phyloP scores from a whole-genome alignment of 2,329 filamentous ascomycete species.

The Epichloe sp. region DNA sequence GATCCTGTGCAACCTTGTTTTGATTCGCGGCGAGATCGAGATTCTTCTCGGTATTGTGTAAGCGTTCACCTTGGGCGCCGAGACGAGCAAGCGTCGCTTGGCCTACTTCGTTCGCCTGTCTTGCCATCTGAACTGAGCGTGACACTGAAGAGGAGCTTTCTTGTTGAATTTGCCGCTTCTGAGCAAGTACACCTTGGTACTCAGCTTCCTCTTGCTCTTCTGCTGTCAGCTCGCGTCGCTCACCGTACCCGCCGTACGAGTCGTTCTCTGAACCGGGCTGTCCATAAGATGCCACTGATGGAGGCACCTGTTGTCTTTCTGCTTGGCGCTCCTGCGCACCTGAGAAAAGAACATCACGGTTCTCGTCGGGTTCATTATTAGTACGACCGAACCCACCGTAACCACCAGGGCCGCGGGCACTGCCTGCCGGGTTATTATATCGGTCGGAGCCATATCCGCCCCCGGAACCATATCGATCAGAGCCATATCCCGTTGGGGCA shows the following conservation, averaged over 20 bases:
- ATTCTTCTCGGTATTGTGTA: conserved; percentile 73
- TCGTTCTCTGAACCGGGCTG: conserved; percentile 14
- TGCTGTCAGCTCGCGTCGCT: conserved; percentile 65
- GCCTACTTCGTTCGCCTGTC: conserved; percentile 41
- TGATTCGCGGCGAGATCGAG: conserved; percentile 68
- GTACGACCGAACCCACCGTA: conserved; percentile 46
- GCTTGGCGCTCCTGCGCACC: conserved; percentile 38
- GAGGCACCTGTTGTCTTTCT: conserved; percentile 20
- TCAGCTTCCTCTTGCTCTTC: conserved; percentile 66
- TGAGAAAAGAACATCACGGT: conserved; percentile 51
- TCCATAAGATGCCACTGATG: conserved; percentile 11
- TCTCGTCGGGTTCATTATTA: conserved; percentile 32
- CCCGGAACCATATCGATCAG: conserved; percentile 37
- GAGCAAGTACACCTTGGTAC: conserved; percentile 43
- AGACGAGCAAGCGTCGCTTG: conserved; percentile 60
- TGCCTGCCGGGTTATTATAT: conserved; percentile 21
- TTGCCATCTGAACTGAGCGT: conserved; percentile 27
- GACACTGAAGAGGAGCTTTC: conserved; percentile 42
- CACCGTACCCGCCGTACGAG: conserved; percentile 44
- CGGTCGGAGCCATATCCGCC: conserved; percentile 39
- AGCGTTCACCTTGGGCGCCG: conserved; percentile 64
- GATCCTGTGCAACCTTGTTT: conserved; percentile 64
- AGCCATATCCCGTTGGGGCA: conserved; percentile 33
- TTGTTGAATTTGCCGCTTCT: conserved; percentile 58
- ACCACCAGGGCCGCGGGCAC: conserved; percentile 37